Evolutionary conservation across 2,329 filamentous ascomycete species (phyloP).

Genomic region (Xylaria sp.): DNA sequence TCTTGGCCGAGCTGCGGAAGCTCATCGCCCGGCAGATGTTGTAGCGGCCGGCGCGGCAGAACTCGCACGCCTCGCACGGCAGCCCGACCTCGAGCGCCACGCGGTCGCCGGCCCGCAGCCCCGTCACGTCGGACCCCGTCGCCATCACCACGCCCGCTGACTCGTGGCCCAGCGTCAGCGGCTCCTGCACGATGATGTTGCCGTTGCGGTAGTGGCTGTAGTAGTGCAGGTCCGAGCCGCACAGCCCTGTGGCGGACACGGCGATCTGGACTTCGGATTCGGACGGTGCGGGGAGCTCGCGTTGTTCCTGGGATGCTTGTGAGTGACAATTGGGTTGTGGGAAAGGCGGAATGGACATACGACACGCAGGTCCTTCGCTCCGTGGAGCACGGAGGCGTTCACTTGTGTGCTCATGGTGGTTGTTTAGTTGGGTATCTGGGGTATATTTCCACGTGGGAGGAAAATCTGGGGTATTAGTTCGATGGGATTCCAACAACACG

Average conservation of each 20-base stretch:
- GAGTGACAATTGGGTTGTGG: neutral
- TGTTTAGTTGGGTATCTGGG: neutral
- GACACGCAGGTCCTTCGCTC: conserved; percentile 55
- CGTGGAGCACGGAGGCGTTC: conserved; percentile 60
- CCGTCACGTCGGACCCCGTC: conserved; percentile 62
- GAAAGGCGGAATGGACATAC: conserved; percentile 42
- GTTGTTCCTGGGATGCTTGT: conserved; percentile 51
- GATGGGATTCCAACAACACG: neutral
- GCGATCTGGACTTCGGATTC: conserved; percentile 65
- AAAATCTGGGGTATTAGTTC: neutral
- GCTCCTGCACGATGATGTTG: conserved; percentile 63
- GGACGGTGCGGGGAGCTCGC: conserved; percentile 58
- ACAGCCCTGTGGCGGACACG: conserved; percentile 67
- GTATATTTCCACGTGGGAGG: neutral
- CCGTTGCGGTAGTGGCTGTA: conserved; percentile 70
- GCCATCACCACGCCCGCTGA: conserved; percentile 68
- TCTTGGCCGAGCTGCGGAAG: conserved; percentile 63
- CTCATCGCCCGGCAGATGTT: conserved; percentile 64
- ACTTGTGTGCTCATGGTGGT: conserved; percentile 22
- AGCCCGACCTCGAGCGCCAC: conserved; percentile 68
- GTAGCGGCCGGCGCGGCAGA: conserved; percentile 61
- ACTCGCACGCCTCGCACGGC: conserved; percentile 57
- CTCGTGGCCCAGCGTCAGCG: conserved; percentile 68
- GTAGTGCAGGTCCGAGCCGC: conserved; percentile 72
- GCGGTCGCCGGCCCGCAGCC: conserved; percentile 68